These are phyloP conservation scores for Diplodia mutila DNA, from an alignment of 2,329 filamentous ascomycete species.

Conservation along the genomic window DNA sequence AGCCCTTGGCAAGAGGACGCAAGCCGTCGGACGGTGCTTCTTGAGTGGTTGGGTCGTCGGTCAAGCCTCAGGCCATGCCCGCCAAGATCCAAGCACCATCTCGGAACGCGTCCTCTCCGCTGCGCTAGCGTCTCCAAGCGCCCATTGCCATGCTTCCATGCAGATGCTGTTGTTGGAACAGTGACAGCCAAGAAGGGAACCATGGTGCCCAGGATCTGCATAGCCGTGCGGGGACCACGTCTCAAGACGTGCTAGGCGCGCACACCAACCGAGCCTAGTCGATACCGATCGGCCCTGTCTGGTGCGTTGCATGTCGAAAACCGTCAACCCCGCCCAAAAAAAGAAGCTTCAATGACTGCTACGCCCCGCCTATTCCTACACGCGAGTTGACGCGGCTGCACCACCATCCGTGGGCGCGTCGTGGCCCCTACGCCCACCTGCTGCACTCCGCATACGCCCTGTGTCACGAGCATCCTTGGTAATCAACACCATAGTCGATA, in stretches of 20 bases:
- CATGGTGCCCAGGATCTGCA: background rate
- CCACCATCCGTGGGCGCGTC: background rate
- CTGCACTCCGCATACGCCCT: slow-evolving; percentile 13
- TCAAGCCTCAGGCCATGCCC: background rate
- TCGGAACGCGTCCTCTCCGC: slow-evolving; percentile 8
- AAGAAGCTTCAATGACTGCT: slow-evolving; percentile 2
- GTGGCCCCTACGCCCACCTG: slow-evolving; percentile 5
- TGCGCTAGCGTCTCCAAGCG: slow-evolving; percentile 17
- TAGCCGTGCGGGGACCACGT: background rate
- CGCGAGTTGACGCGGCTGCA: background rate
- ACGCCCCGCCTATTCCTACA: background rate
- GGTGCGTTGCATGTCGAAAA: slow-evolving; percentile 19
- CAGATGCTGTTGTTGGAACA: slow-evolving; percentile 22
- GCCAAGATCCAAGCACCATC: background rate
- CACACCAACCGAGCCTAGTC: slow-evolving; percentile 13
- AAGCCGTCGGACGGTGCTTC: background rate
- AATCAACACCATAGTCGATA: background rate
- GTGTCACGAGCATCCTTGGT: slow-evolving; percentile 17
- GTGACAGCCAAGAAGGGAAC: slow-evolving; percentile 14
- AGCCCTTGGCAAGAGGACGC: background rate
- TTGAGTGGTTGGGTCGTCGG: background rate
- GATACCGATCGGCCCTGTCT: slow-evolving; percentile 11
- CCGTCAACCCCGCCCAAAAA: slow-evolving; percentile 1
- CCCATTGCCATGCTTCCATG: slow-evolving; percentile 18
- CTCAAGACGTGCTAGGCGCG: slow-evolving; percentile 16